A percentile compares a stretch with the other conserved stretches of the same genome.
Conservation (phyloP, 495 filamentous ascomycete species). For the Extremus antarcticus region DNA sequence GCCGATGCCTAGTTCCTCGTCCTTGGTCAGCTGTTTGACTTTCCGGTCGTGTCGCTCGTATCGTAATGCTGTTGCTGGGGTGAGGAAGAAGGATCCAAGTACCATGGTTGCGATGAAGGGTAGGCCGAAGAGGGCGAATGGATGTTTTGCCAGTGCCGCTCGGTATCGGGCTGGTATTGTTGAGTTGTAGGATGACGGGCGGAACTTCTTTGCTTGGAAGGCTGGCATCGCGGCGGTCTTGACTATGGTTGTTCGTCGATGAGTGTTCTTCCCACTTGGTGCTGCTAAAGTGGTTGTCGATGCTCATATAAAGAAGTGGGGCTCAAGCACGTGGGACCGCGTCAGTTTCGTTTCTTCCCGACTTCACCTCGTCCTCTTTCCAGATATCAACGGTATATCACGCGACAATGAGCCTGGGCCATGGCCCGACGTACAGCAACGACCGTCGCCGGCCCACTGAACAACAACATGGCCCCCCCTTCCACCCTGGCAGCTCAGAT, state of each 20-base stretch:
- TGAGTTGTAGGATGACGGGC: constrained; percentile 39
- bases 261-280: too few relatives aligned
- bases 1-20: constrained; percentile 74
- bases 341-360: not conserved
- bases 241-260: too few relatives aligned
- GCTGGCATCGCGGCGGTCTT: constrained; percentile 63
- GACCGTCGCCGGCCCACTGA: not conserved
- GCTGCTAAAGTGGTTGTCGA: too few relatives aligned
- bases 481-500: constrained; percentile 44
- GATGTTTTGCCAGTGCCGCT: constrained; percentile 52
- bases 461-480: constrained; percentile 26
- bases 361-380: not conserved
- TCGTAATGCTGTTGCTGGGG: constrained; percentile 80
- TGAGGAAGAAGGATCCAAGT: constrained; percentile 88
- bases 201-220: constrained; percentile 66
- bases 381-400: not conserved
- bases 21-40: constrained; percentile 65
- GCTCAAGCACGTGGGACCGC: not conserved
- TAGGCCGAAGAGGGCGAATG: constrained; percentile 91
- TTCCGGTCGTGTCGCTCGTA: constrained; percentile 89
- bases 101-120: constrained; percentile 88
- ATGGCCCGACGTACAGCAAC: constrained; percentile 9
- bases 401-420: not conserved
- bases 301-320: too few relatives aligned
- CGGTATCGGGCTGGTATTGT: constrained; percentile 72